A percentile compares a stretch with the other conserved stretches of the same genome.
Conservation (phyloP, 192 early-diverging fungal species). For the Dissophora ornata region DNA sequence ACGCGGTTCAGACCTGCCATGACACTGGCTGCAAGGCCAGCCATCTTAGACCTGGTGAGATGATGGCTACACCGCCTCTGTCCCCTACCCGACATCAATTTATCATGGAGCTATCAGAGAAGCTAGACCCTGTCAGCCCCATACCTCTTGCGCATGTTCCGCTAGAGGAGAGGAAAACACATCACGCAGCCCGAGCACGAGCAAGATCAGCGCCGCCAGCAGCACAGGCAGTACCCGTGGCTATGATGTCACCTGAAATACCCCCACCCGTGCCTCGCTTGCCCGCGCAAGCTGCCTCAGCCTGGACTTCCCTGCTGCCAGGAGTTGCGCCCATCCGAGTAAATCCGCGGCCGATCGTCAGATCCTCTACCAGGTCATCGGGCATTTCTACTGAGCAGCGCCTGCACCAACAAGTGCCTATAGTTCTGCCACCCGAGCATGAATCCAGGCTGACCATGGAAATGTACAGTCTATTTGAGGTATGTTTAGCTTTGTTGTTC, state of each 20-base stretch:
- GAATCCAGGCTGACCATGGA: constrained; percentile 66
- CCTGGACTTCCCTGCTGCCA: constrained; percentile 25
- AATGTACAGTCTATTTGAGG: constrained; percentile 69
- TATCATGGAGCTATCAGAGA: constrained; percentile 1
- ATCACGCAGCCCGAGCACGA: constrained; percentile 4
- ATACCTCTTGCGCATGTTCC: neutral
- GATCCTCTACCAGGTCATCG: neutral
- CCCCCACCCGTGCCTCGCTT: neutral
- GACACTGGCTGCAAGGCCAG: neutral
- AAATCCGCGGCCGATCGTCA: constrained; percentile 12
- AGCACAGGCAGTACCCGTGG: neutral
- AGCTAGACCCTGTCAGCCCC: neutral
- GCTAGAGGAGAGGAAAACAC: neutral
- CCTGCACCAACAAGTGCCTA: constrained; percentile 32
- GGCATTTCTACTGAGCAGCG: constrained; percentile 17
- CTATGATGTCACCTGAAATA: constrained; percentile 1
- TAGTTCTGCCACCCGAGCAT: constrained; percentile 25
- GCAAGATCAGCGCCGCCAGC: constrained; percentile 32
- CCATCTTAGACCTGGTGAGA: constrained; percentile 5
- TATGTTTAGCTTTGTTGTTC: constrained; percentile 5
- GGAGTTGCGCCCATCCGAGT: constrained; percentile 35
- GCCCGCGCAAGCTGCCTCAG: constrained; percentile 5
- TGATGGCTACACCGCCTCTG: constrained; percentile 45
- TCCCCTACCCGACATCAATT: constrained; percentile 27
- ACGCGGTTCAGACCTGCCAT: neutral